Evolutionary conservation across 176 grass and related monocot species (phyloP).

Genomic region (Carex pumila): DNA sequence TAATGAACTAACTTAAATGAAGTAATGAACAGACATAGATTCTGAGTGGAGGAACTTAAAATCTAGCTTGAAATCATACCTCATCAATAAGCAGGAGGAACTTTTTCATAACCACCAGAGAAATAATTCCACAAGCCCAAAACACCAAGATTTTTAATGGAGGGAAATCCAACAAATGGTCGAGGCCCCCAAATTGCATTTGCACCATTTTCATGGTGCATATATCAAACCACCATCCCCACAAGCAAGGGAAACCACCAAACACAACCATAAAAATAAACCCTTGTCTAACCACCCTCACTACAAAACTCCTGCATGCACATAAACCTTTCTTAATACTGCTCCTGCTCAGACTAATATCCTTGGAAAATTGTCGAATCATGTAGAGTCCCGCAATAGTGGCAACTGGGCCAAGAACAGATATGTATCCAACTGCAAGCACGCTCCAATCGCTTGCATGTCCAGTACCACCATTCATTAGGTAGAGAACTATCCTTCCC

Average conservation of each 20-base stretch:
- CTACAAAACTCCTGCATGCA: not conserved
- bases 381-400: not conserved
- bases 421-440: constrained; percentile 12
- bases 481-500: constrained; percentile 3
- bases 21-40: too few relatives aligned
- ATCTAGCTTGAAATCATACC: not conserved
- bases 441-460: not conserved
- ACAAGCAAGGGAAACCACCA: not conserved
- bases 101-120: not conserved
- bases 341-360: not conserved
- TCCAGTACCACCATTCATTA: not conserved
- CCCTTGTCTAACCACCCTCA: not conserved
- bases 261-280: not conserved
- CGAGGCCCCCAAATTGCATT: not conserved
- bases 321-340: not conserved
- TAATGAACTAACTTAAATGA: not conserved
- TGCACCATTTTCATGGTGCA: constrained; percentile 6
- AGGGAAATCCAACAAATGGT: not conserved
- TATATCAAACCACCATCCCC: constrained; percentile 11
- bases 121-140: not conserved
- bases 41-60: too few relatives aligned
- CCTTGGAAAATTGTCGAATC: not conserved
- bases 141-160: not conserved
- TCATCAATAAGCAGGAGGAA: not conserved
- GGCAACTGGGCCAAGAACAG: not conserved